Conservation (phyloP, 176 grass and related monocot species). For the Leersia perrieri region DNA sequence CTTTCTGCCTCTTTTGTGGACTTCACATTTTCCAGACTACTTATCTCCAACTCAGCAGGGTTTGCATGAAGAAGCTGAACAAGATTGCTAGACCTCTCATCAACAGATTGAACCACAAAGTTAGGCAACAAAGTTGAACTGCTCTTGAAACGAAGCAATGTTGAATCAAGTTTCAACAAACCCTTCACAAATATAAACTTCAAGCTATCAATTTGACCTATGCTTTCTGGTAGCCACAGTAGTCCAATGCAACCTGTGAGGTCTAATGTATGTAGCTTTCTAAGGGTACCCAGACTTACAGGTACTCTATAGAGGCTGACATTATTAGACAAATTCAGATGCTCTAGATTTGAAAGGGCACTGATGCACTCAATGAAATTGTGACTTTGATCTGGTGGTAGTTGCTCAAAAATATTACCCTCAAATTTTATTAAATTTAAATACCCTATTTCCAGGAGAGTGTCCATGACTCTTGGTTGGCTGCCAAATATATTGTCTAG, state of each 20-base stretch:
- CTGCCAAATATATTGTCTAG: too few species aligned
- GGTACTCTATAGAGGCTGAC: background rate
- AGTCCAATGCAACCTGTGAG: too few species aligned
- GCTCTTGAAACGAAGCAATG: too few species aligned
- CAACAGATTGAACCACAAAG: background rate
- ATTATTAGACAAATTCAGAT: background rate
- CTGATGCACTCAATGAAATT: background rate
- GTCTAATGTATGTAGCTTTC: conserved; percentile 1
- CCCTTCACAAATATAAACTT: background rate
- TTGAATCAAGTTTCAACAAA: too few species aligned
- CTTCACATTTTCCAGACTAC: conserved; percentile 6
- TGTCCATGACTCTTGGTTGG: too few species aligned
- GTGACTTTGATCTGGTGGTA: background rate
- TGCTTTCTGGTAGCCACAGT: background rate
- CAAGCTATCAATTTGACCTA: background rate
- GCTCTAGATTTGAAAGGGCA: background rate
- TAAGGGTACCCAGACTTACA: background rate
- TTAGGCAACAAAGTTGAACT: background rate
- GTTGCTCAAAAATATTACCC: too few species aligned
- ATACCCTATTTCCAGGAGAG: background rate
- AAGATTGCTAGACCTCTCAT: conserved; percentile 13
- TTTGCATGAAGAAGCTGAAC: background rate
- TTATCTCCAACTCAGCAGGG: background rate
- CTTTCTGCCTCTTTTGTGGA: background rate
- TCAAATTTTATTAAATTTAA: too few species aligned